Evolutionary conservation across 805 yeast species (phyloP), one percentile per base, ranked within the genome.

Genomic region (Candida broadrunensis): DNA sequence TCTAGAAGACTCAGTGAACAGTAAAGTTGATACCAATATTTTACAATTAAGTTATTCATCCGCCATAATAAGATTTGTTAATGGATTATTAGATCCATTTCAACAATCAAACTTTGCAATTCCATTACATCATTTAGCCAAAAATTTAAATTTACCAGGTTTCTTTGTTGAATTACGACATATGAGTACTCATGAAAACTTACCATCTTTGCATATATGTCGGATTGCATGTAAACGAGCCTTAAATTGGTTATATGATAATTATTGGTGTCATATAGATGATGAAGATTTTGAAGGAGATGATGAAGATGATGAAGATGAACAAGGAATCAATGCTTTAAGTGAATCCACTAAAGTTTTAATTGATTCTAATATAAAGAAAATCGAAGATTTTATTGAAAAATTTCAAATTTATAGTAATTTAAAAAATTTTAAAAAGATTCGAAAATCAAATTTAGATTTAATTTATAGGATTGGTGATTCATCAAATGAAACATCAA

Each of bases 111-210:
- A 73, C 33, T 83, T 66, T 55, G 97, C 96, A 0, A 76, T 85
- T 13, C 90, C 97, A 5, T 64, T 93, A 50, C 84, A 85, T 46
- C 72, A 73, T 5, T 62, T 93, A 18, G 98, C 98, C 0, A 74
- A 67, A 39, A 73, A 75, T 33, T 61, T 87, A 17, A 75, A 78
- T 1, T 66, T 93, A 18, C 96, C 98, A 0, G 71, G 82, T 24
- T 77, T 76, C 53, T 88, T 93, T 60, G 99, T 93, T 1, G 99
- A 93, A 54, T 56, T 88, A 23, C 72, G 99, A 41, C 98, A 93
- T 60, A 77, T 79, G 52, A 90, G 95, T 4, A 91, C 99, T 0
- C 99, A 93, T 60, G 98, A 91, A 52, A 67, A 70, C 14, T 61
- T 93, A 19, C 97, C 97, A 1, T 72, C 84, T 24, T 51, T 88